Base-by-base conservation (phyloP, 768 basidiomycete species). In the Trametes cinnabarina region DNA sequence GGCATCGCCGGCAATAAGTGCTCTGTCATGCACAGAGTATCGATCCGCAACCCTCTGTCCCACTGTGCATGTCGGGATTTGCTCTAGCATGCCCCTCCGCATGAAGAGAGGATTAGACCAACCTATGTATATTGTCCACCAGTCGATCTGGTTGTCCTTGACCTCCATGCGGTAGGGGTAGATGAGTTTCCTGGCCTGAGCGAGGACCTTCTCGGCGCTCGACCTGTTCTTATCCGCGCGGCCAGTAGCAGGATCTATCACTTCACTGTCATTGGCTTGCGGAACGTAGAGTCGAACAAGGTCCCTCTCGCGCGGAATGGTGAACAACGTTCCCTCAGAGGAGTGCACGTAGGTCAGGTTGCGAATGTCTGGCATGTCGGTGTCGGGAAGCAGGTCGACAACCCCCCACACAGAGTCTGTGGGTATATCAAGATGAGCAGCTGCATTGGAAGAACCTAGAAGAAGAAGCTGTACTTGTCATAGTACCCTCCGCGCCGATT, bases 321-420 rank as follows among this genome's bases (percentile, higher is more conserved):
- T 60, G 69, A 84, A 76, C 61, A 76, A 75, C 1, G 79, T 79
- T 28, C 81, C 79, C 56, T 76, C 71, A 4, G 44, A 19, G 6
- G 82, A 82, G 66, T 83, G 81, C 22, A 85, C 73, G 9, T 77
- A 76, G 34, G 72, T 71, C 47, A 74, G 73, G 43, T 77, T 78
- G 25, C 83, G 74, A 48, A 78, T 74, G 65, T 85, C 83, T 0
- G 83, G 82, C 60, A 85, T 82, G 68, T 83, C 70, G 0, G 82
- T 80, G 0, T 72, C 72, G 3, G 81, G 79, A 7, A 77, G 59
- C 32, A 77, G 72, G 67, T 83, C 92, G 19, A 92, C 72, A 3
- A 93, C 91, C 3, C 92, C 92, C 92, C 92, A 94, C 19, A 92
- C 78, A 56, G 81, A 87, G 51, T 92, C 85, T 72, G 6, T 76